phyloP scores from a whole-genome alignment of 768 basidiomycete species.

The Boletus sp. region DNA sequence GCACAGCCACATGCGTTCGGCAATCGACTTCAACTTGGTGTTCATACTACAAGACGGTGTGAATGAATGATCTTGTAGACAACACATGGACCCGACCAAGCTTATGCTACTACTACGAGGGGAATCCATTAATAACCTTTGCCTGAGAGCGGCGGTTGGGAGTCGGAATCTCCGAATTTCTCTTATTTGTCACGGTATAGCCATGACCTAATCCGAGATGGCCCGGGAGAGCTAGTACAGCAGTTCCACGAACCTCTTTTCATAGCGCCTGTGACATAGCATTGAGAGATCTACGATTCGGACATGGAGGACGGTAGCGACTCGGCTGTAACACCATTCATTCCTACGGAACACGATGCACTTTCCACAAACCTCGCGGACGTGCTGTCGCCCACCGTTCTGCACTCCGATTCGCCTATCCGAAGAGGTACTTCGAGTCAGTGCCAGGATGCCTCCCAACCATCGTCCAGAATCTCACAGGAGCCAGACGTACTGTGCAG shows the following conservation, averaged over 20 bases:
- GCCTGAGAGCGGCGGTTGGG: neutral
- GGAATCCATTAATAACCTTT: neutral
- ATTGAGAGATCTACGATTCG: neutral
- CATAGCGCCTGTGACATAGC: neutral
- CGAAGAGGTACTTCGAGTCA: conserved; percentile 13
- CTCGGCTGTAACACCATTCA: conserved; percentile 15
- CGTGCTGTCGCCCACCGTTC: conserved; percentile 1
- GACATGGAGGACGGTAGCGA: conserved; percentile 16
- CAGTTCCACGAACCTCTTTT: neutral
- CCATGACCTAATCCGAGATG: conserved; percentile 4
- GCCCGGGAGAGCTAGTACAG: neutral
- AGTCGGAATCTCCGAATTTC: too few relatives aligned
- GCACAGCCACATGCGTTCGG: conserved; percentile 24
- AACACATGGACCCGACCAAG: neutral
- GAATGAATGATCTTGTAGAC: neutral
- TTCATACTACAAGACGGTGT: neutral
- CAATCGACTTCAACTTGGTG: neutral
- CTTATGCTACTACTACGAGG: neutral
- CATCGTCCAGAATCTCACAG: neutral
- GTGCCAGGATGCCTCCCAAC: conserved; percentile 1
- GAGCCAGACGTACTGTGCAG: conserved; percentile 21
- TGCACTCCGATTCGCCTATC: conserved; percentile 6
- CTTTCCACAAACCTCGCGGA: neutral
- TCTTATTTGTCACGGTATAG: neutral
- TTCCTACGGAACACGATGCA: conserved; percentile 21